phyloP scores from a whole-genome alignment of 257 asterid genomes.

The Nicotiana attenuata region DNA sequence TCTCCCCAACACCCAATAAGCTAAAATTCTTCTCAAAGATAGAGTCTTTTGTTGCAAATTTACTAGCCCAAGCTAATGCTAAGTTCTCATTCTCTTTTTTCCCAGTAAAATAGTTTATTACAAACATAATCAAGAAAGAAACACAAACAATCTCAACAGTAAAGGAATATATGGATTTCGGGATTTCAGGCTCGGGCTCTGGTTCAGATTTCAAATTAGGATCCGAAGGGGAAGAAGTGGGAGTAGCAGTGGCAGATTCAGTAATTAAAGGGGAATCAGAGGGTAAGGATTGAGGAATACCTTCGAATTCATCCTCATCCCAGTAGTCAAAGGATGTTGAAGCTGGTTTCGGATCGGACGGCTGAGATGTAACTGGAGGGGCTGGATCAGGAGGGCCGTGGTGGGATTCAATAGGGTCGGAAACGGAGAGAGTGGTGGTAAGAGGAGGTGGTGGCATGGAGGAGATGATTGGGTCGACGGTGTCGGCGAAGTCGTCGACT shows the following conservation, averaged over 20 bases:
- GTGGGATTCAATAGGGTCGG: conserved; percentile 47
- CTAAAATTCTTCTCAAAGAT: conserved; percentile 87
- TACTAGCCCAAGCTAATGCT: conserved; percentile 77
- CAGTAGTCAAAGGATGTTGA: conserved; percentile 54
- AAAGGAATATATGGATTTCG: conserved; percentile 38
- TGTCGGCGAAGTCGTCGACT: conserved; percentile 40
- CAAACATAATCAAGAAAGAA: conserved; percentile 61
- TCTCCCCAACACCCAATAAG: conserved; percentile 78
- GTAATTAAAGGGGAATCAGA: conserved; percentile 21
- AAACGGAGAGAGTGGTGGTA: conserved; percentile 47
- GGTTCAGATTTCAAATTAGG: conserved; percentile 21
- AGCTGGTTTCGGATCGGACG: conserved; percentile 47
- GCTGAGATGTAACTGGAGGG: conserved; percentile 25
- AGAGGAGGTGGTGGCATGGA: conserved; percentile 40
- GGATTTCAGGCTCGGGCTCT: conserved; percentile 16
- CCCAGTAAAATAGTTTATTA: conserved; percentile 43
- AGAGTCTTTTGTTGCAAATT: conserved; percentile 59
- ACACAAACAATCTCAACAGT: conserved; percentile 65
- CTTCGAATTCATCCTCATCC: conserved; percentile 97
- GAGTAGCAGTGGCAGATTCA: conserved; percentile 22
- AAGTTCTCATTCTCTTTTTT: conserved; percentile 45
- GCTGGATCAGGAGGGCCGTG: conserved; percentile 50
- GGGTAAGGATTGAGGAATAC: conserved; percentile 43
- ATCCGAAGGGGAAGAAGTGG: conserved; percentile 17
- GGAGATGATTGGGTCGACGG: conserved; percentile 32